These are phyloP conservation scores for Chaetomidium leptoderma DNA, from an alignment of 495 filamentous ascomycete species.

Conservation along the genomic window DNA sequence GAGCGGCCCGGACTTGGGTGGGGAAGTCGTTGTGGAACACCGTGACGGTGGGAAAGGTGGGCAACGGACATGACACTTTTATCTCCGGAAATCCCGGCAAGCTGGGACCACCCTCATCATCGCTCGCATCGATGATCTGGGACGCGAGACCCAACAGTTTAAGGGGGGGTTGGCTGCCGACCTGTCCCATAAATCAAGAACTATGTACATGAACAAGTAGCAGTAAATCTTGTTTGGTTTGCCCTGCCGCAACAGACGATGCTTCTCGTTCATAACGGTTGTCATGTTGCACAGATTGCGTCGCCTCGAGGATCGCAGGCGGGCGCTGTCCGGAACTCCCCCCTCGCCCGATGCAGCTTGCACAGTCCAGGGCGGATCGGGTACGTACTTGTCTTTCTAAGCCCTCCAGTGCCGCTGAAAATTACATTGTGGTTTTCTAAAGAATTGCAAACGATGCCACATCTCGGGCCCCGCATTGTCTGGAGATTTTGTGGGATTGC, in stretches of 20 bases:
- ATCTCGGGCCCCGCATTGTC: too few relatives aligned
- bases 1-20: constrained; percentile 13
- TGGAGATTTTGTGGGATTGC: too few relatives aligned
- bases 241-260: too few relatives aligned
- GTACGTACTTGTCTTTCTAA: not conserved
- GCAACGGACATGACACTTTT: constrained; percentile 1
- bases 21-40: constrained; percentile 10
- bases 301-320: not conserved
- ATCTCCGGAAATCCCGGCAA: constrained; percentile 13
- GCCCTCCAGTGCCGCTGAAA: too few relatives aligned
- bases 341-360: not conserved
- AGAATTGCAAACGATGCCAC: too few relatives aligned
- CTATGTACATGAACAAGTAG: too few relatives aligned
- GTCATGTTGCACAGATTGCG: not conserved
- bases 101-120: not conserved
- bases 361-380: constrained; percentile 11
- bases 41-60: not conserved
- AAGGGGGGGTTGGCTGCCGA: too few relatives aligned
- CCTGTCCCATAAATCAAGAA: too few relatives aligned
- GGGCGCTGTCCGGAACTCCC: not conserved
- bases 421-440: too few relatives aligned
- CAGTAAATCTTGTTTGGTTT: too few relatives aligned
- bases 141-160: not conserved
- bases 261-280: too few relatives aligned
- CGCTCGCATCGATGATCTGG: not conserved